These are phyloP conservation scores for Mollisia scopiformis DNA, from an alignment of 2,329 filamentous ascomycete genomes.

Conservation along the genomic window DNA sequence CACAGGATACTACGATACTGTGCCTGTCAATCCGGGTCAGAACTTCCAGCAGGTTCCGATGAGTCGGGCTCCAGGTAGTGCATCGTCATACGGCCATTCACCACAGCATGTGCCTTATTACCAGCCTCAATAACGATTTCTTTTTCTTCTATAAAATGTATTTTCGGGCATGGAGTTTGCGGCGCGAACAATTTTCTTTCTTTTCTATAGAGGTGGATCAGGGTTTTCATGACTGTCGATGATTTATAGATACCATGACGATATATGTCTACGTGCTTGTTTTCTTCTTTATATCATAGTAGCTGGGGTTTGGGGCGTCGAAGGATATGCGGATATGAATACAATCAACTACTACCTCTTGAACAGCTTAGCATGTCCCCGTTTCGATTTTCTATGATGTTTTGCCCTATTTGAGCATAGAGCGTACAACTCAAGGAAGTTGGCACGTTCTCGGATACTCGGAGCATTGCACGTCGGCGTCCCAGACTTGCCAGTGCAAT, in stretches of 20 bases:
- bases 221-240: conserved; percentile 15
- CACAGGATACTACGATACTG: conserved; percentile 27
- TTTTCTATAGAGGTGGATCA: conserved; percentile 6
- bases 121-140: conserved; percentile 18
- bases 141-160: conserved; percentile 11
- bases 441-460: too few relatives aligned
- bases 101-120: conserved; percentile 30
- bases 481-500: too few relatives aligned
- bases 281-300: conserved; percentile 4
- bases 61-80: conserved; percentile 30
- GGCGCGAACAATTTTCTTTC: not conserved
- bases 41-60: conserved; percentile 31
- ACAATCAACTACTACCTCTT: conserved; percentile 4
- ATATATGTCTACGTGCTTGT: conserved; percentile 13
- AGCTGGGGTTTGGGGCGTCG: not conserved
- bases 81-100: conserved; percentile 29
- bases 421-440: not conserved
- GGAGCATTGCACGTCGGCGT: too few relatives aligned
- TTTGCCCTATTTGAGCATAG: not conserved
- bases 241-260: conserved; percentile 33
- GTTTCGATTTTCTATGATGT: not conserved
- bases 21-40: conserved; percentile 23
- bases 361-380: not conserved
- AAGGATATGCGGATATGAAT: conserved; percentile 3
- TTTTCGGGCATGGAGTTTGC: conserved; percentile 3